Percentiles rank a stretch among this genome's conserved stretches.
phyloP scores from a whole-genome alignment of 495 filamentous ascomycete genomes.

The Choiromyces venosus region DNA sequence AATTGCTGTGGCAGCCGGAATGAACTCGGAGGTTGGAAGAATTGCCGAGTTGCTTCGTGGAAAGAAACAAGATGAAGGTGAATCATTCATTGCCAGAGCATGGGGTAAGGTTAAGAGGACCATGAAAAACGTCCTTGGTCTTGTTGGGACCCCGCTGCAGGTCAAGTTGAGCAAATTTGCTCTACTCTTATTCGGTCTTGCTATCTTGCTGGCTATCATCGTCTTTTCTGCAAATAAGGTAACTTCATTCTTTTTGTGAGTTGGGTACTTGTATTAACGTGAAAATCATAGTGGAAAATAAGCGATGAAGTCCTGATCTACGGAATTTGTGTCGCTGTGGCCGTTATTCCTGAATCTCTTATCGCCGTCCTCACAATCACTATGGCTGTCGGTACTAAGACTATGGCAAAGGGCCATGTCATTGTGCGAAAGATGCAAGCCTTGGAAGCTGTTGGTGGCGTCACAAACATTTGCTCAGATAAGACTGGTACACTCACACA shows the following conservation, averaged over 20 bases:
- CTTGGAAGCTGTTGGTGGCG: conserved; percentile 57
- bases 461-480: conserved; percentile 58
- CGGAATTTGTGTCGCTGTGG: conserved; percentile 59
- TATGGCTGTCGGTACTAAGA: conserved; percentile 66
- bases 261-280: background rate
- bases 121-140: conserved; percentile 54
- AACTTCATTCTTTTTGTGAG: background rate
- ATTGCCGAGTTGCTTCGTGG: conserved; percentile 61
- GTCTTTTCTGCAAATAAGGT: conserved; percentile 57
- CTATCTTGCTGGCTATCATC: conserved; percentile 63
- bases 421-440: conserved; percentile 63
- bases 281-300: conserved; percentile 47
- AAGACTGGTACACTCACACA: conserved; percentile 63
- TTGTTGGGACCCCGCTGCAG: conserved; percentile 64
- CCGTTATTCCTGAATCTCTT: conserved; percentile 70
- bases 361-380: conserved; percentile 73
- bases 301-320: conserved; percentile 63
- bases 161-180: conserved; percentile 66
- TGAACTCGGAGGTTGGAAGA: conserved; percentile 65
- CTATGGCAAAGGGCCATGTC: conserved; percentile 65
- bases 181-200: conserved; percentile 61
- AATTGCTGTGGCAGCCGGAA: conserved; percentile 65
- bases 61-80: conserved; percentile 40
- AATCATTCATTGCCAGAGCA: conserved; percentile 36
- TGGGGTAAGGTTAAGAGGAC: conserved; percentile 43